Base-by-base conservation (phyloP, 352 stramenopile genomes). In the Phytophthora pseudosyringae region DNA sequence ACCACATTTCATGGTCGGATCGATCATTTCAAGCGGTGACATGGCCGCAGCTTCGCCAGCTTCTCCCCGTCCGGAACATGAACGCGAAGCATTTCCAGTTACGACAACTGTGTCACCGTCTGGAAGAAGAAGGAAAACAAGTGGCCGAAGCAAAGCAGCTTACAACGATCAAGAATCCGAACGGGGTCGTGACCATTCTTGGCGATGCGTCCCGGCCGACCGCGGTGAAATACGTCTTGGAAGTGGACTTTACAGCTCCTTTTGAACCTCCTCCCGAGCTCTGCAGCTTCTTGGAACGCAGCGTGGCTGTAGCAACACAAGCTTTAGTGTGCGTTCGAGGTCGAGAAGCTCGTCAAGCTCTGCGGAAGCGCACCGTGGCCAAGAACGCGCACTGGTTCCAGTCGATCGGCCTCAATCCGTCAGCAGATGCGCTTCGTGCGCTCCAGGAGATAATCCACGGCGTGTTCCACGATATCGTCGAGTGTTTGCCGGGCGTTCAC, bases 21-120 rank as follows among this genome's bases (percentile, higher is more conserved):
- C 65, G 75, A 5, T 78, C 67, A 0, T 49, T 77, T 6, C 79
- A 94, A 39, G 66, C 59, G 5, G 41, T 85, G 16, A 59, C 71
- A 7, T 94, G 86, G 83, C 4, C 26, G 10, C 58, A 87, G 16
- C 58, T 94, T 11, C 70, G 78, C 1, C 82, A 84, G 33, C 57
- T 89, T 7, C 59, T 94, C 3, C 66, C 83, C 1, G 71, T 94
- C 49, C 75, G 86, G 25, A 66, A 71, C 8, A 86, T 94, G 78
- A 93, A 94, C 29, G 49, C 75, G 4, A 81, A 85, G 33, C 83
- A 94, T 51, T 83, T 86, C 41, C 76, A 94, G 45, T 53, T 94
- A 11, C 69, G 32, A 8, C 61, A 55, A 65, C 36, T 74, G 0
- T 68, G 64, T 13, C 50, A 72, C 12, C 46, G 51, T 2, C 58